phyloP scores from a whole-genome alignment of 495 filamentous ascomycete species.

The Penicillium steckii region DNA sequence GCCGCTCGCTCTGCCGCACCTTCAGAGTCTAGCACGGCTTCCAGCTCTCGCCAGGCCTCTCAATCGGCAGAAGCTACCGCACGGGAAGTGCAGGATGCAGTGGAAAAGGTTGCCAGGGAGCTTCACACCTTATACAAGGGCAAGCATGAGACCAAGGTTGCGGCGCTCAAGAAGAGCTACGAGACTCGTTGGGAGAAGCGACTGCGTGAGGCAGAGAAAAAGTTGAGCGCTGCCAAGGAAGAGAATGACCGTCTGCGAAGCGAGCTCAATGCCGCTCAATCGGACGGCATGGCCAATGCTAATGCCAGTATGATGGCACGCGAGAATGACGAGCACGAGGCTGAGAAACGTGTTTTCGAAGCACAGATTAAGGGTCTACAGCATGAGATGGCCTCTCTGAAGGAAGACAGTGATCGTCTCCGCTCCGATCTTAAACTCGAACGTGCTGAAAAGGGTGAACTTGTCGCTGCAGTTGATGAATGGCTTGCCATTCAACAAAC shows the following conservation, averaged over 20 bases:
- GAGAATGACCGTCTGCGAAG: conserved; percentile 72
- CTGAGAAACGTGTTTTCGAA: conserved; percentile 50
- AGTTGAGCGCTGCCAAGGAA: conserved; percentile 61
- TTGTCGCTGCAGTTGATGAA: conserved; percentile 92
- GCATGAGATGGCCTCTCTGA: conserved; percentile 63
- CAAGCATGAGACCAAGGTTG: conserved; percentile 94
- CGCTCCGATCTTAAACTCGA: conserved; percentile 66
- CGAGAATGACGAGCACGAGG: conserved; percentile 53
- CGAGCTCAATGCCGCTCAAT: conserved; percentile 64
- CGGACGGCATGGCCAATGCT: conserved; percentile 48
- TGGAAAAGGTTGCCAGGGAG: conserved; percentile 87
- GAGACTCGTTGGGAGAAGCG: conserved; percentile 87
- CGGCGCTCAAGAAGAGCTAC: conserved; percentile 92
- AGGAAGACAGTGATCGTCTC: conserved; percentile 63
- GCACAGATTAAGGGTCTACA: conserved; percentile 69
- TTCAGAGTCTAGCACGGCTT: conserved; percentile 11
- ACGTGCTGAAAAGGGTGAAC: conserved; percentile 86
- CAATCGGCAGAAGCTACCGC: conserved; percentile 39
- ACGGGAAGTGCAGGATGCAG: conserved; percentile 73
- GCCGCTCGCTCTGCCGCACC: conserved; percentile 55
- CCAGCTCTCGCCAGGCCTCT: conserved; percentile 10
- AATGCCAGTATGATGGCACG: conserved; percentile 33
- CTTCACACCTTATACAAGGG: conserved; percentile 91
- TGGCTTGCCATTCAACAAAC: conserved; percentile 62
- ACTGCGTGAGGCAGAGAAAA: conserved; percentile 67